A percentile compares a stretch with the other conserved stretches of the same genome.
These are phyloP conservation scores for Tuctoria greenei DNA, from an alignment of 176 grass and related monocot genomes.

Conservation along the genomic window DNA sequence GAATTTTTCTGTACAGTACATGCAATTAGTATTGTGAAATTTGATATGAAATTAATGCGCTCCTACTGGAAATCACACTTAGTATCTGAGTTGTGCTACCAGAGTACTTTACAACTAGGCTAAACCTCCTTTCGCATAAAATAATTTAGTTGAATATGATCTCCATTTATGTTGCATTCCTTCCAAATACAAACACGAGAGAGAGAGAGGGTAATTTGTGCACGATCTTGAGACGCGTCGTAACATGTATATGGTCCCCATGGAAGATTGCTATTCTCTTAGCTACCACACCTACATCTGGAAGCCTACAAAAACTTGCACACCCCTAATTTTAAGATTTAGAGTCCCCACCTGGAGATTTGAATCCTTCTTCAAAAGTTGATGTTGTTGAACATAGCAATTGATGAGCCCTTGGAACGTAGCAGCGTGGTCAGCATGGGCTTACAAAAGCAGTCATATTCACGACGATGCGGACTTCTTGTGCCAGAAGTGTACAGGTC, in stretches of 20 bases:
- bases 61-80: no score
- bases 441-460: constrained; percentile 33
- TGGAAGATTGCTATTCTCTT: not conserved
- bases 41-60: no score
- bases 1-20: no score
- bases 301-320: constrained; percentile 7
- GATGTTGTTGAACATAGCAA: constrained; percentile 8
- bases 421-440: constrained; percentile 39
- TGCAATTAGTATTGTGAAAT: no score
- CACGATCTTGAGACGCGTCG: not conserved
- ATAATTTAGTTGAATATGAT: no score
- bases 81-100: no score
- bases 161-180: no score
- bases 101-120: no score
- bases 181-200: not conserved
- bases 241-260: constrained; percentile 8
- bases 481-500: constrained; percentile 6
- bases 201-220: not conserved
- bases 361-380: constrained; percentile 27
- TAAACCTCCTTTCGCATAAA: no score
- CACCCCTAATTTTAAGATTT: not conserved
- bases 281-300: not conserved
- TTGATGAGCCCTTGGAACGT: constrained; percentile 42
- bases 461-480: constrained; percentile 23
- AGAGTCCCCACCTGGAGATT: constrained; percentile 11